Evolutionary conservation across 129 eudicot genomes (phyloP).

Genomic region (Kitagawia praeruptora): DNA sequence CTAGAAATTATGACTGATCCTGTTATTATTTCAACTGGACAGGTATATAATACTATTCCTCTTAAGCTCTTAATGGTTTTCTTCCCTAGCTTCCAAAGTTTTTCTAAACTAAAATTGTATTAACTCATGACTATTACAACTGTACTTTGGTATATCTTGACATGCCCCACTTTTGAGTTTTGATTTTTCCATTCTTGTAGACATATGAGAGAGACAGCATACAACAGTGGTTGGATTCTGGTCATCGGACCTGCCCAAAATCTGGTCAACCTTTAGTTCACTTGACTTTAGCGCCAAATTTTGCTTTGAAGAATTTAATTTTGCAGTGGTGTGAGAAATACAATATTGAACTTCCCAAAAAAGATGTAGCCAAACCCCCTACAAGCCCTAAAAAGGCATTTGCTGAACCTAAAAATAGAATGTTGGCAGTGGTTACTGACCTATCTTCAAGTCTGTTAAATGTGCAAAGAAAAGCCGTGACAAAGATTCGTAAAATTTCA

Average conservation of each 20-base stretch:
- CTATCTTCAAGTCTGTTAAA: slow-evolving; percentile 45
- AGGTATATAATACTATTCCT: slow-evolving; percentile 37
- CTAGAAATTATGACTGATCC: slow-evolving; percentile 89
- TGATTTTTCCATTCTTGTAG: slow-evolving; percentile 23
- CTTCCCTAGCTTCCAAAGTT: not conserved
- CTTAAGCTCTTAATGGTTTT: not conserved
- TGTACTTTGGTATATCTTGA: not conserved
- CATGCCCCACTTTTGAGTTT: not conserved
- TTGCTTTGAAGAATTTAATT: slow-evolving; percentile 65
- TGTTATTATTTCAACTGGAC: slow-evolving; percentile 78
- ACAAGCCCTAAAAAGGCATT: slow-evolving; percentile 21
- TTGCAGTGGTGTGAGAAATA: slow-evolving; percentile 62
- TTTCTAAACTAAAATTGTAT: not conserved
- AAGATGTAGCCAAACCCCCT: slow-evolving; percentile 23
- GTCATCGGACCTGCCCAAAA: slow-evolving; percentile 71
- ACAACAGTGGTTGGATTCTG: slow-evolving; percentile 68
- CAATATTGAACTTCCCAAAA: slow-evolving; percentile 52
- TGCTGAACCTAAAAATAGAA: slow-evolving; percentile 25
- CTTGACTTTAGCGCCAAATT: slow-evolving; percentile 57
- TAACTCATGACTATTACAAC: not conserved
- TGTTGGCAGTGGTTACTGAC: slow-evolving; percentile 38
- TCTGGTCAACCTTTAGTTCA: slow-evolving; percentile 65
- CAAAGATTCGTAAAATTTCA: slow-evolving; percentile 58
- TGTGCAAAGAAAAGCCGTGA: slow-evolving; percentile 53
- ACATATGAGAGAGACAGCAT: slow-evolving; percentile 84